A percentile compares a stretch with the other conserved stretches of the same genome.
These are phyloP conservation scores for Cajanus cajan DNA, from an alignment of 306 rosid species.

Conservation along the genomic window DNA sequence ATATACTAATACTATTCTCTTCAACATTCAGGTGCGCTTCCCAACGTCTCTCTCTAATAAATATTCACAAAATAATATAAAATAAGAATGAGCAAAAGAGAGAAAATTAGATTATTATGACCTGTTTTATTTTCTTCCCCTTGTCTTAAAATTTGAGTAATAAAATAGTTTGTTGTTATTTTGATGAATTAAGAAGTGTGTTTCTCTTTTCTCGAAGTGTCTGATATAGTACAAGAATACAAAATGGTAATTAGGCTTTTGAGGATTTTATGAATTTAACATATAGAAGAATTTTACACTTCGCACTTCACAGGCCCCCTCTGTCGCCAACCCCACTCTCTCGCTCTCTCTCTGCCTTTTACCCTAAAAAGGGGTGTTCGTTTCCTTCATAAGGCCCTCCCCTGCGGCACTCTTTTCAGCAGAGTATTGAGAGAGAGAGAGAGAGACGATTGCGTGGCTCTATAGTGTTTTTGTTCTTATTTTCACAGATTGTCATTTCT, in stretches of 20 bases:
- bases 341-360: slow-evolving; percentile 41
- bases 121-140: too few relatives aligned
- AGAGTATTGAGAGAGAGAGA: slow-evolving; percentile 25
- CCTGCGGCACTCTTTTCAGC: slow-evolving; percentile 51
- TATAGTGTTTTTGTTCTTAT: slow-evolving; percentile 32
- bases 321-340: slow-evolving; percentile 28
- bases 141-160: background rate
- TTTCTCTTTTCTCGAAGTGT: background rate
- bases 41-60: background rate
- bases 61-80: background rate
- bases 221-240: background rate
- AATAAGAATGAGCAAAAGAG: background rate
- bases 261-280: slow-evolving; percentile 9
- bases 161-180: background rate
- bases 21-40: background rate
- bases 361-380: slow-evolving; percentile 62
- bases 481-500: slow-evolving; percentile 29
- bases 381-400: slow-evolving; percentile 71
- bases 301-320: slow-evolving; percentile 30
- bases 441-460: background rate
- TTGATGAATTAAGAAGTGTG: background rate
- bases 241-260: slow-evolving; percentile 38
- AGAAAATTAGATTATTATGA: background rate
- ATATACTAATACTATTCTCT: background rate
- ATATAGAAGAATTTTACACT: slow-evolving; percentile 13